Percentiles rank a stretch among this genome's conserved stretches.
phyloP scores from a whole-genome alignment of 257 asterid species.

The Voacanga thouarsii region DNA sequence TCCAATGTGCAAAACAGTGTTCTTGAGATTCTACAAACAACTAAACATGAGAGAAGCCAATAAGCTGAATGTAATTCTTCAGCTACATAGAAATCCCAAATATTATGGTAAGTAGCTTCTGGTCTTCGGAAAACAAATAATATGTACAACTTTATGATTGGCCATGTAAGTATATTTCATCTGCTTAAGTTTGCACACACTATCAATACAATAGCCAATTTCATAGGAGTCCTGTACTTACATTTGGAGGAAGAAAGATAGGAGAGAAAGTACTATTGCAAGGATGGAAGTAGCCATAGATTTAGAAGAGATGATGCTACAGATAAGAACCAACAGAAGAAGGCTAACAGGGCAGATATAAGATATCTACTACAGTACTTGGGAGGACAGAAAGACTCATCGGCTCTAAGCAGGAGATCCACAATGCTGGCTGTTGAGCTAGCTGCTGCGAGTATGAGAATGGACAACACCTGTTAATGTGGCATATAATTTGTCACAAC shows the following conservation, averaged over 20 bases:
- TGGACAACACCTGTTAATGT: constrained; percentile 45
- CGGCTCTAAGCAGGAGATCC: constrained; percentile 56
- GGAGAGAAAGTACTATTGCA: background rate
- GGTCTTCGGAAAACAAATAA: background rate
- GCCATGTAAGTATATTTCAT: background rate
- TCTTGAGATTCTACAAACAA: background rate
- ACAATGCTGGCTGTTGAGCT: constrained; percentile 62
- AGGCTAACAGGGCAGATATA: constrained; percentile 56
- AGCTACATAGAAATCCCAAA: background rate
- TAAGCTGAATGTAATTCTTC: background rate
- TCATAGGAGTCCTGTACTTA: background rate
- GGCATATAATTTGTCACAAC: constrained; percentile 18
- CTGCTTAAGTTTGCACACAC: background rate
- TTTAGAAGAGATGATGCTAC: constrained; percentile 55
- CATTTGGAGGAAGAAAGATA: background rate
- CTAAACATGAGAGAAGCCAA: background rate
- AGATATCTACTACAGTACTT: constrained; percentile 51
- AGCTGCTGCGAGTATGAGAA: constrained; percentile 66
- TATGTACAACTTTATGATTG: background rate
- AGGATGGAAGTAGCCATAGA: constrained; percentile 60
- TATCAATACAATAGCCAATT: background rate
- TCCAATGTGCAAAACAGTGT: background rate
- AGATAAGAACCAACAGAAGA: constrained; percentile 59
- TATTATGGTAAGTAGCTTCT: background rate
- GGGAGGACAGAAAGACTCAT: constrained; percentile 53